phyloP scores from a whole-genome alignment of 176 grass and related monocot species.

The Avena sativa region DNA sequence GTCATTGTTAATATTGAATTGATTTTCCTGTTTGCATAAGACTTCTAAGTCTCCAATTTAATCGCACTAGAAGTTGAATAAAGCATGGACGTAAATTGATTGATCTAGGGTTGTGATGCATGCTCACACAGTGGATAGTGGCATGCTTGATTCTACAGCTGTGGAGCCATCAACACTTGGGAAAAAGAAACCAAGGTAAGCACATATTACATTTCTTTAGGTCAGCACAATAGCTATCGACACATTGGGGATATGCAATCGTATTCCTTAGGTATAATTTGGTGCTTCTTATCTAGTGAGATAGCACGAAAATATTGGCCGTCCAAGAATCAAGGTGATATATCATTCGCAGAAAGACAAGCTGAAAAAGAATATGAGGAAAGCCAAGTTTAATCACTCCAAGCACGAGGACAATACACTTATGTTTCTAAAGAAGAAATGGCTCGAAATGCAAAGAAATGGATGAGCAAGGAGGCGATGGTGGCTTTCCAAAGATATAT shows the following conservation, averaged over 20 bases:
- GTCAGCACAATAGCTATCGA: not conserved
- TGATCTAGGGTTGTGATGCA: not conserved
- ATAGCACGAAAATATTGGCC: no score
- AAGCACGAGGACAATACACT: not conserved
- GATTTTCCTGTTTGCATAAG: not conserved
- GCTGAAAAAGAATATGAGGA: not conserved
- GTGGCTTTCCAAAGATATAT: conserved; percentile 6
- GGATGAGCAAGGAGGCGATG: conserved; percentile 31
- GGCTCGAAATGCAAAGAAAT: not conserved
- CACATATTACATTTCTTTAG: not conserved
- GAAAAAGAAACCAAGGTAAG: not conserved
- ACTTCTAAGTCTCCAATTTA: not conserved
- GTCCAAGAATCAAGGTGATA: no score
- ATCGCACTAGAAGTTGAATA: not conserved
- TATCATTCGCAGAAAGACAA: not conserved
- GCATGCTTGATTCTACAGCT: not conserved
- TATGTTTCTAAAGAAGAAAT: not conserved
- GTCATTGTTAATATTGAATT: no score
- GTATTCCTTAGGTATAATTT: not conserved
- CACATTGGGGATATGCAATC: not conserved
- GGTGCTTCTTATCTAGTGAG: no score
- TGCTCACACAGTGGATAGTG: not conserved
- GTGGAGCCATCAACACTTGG: not conserved
- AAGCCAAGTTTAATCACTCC: not conserved
- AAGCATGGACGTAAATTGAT: not conserved